Evolutionary conservation across 164 flowering plant species (phyloP).

Genomic region (Aristolochia californica): DNA sequence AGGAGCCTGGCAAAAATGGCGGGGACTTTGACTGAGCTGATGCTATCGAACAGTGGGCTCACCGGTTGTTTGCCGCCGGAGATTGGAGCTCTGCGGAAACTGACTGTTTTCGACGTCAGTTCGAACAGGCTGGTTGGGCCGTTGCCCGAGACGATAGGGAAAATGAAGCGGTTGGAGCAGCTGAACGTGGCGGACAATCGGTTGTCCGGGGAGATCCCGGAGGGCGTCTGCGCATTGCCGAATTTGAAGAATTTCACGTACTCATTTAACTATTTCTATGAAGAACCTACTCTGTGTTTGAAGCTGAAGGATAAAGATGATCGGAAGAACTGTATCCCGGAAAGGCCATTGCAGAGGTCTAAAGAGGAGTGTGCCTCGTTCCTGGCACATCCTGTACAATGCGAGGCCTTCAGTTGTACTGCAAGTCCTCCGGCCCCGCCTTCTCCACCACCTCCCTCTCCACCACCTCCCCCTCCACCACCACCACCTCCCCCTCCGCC

Average conservation of each 20-base stretch:
- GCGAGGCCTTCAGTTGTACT: constrained; percentile 12
- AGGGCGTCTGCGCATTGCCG: constrained; percentile 40
- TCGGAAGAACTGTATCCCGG: constrained; percentile 42
- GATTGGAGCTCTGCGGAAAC: constrained; percentile 39
- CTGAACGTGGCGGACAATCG: constrained; percentile 58
- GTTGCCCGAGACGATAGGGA: constrained; percentile 32
- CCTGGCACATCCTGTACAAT: constrained; percentile 41
- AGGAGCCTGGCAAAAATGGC: constrained; percentile 58
- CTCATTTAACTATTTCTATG: constrained; percentile 56
- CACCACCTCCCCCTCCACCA: constrained; percentile 1
- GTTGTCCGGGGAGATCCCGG: constrained; percentile 55
- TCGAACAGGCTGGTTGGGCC: constrained; percentile 54
- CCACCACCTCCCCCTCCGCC: constrained; percentile 25
- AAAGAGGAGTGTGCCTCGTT: constrained; percentile 32
- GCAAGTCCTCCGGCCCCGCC: neutral
- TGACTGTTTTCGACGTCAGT: constrained; percentile 73
- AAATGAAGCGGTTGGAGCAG: constrained; percentile 59
- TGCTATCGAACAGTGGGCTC: constrained; percentile 50
- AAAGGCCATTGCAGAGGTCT: constrained; percentile 34
- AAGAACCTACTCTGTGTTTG: constrained; percentile 39
- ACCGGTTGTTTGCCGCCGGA: constrained; percentile 53
- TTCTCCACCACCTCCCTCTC: neutral
- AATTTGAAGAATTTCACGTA: constrained; percentile 56
- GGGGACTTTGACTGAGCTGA: constrained; percentile 55
- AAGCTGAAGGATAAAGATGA: constrained; percentile 22